Evolutionary conservation across 2,329 filamentous ascomycete genomes (phyloP).

Genomic region (Sporothrix luriei): DNA sequence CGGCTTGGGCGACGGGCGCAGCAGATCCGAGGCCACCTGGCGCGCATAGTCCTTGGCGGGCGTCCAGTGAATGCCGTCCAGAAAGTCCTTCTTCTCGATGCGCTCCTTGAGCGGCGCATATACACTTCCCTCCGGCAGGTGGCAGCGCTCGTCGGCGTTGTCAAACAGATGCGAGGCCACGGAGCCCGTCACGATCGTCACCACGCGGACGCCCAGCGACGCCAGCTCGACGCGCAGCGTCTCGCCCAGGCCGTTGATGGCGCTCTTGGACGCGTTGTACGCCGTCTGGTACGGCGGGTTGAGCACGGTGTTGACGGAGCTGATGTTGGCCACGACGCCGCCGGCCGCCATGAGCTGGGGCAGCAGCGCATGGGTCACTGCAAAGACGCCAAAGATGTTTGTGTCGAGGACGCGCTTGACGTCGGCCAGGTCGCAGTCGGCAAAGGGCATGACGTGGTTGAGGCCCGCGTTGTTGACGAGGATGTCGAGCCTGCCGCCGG

Average conservation of each 20-base stretch:
- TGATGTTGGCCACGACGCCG: conserved; percentile 39
- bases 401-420: conserved; percentile 34
- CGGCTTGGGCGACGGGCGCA: conserved; percentile 37
- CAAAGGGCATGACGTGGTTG: conserved; percentile 34
- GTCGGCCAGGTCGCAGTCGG: conserved; percentile 34
- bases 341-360: conserved; percentile 40
- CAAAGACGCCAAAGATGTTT: conserved; percentile 41
- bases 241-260: conserved; percentile 37
- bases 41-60: conserved; percentile 40
- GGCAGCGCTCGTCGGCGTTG: conserved; percentile 36
- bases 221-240: conserved; percentile 42
- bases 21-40: conserved; percentile 40
- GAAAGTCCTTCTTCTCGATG: conserved; percentile 40
- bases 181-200: conserved; percentile 41
- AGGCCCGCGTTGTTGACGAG: conserved; percentile 38
- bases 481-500: conserved; percentile 33
- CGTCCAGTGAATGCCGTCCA: conserved; percentile 38
- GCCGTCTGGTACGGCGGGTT: conserved; percentile 40
- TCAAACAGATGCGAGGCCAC: conserved; percentile 41
- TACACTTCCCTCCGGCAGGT: conserved; percentile 40
- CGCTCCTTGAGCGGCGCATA: conserved; percentile 38
- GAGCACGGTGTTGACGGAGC: conserved; percentile 41
- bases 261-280: conserved; percentile 43
- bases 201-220: conserved; percentile 42
- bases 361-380: conserved; percentile 43